Conservation (phyloP, 1,284 basidiomycete species). For the Moesziomyces antarcticus region DNA sequence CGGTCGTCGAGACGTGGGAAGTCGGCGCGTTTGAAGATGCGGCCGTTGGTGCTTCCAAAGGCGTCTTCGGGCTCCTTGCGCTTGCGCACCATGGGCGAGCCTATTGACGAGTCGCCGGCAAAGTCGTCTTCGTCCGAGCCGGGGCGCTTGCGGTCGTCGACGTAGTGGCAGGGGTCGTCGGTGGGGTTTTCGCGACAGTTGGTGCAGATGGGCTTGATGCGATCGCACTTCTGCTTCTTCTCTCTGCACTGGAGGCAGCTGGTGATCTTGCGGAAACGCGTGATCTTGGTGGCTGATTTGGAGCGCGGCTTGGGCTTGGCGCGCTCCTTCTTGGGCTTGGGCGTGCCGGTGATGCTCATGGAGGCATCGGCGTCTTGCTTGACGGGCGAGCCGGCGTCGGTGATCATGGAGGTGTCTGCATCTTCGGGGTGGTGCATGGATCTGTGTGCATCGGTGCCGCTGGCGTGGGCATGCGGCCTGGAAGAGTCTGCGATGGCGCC, state of each 20-base stretch:
- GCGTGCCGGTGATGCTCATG: constrained; percentile 25
- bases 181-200: constrained; percentile 53
- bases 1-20: constrained; percentile 41
- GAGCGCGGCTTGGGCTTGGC: constrained; percentile 53
- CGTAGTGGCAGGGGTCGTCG: constrained; percentile 52
- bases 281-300: constrained; percentile 58
- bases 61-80: constrained; percentile 41
- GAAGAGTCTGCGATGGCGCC: constrained; percentile 16
- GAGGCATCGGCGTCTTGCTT: constrained; percentile 25
- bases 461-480: neutral
- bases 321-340: constrained; percentile 49
- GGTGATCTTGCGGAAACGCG: constrained; percentile 59
- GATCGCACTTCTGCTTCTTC: constrained; percentile 63
- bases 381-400: constrained; percentile 23
- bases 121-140: constrained; percentile 42
- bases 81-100: constrained; percentile 45
- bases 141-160: constrained; percentile 48
- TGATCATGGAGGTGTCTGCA: constrained; percentile 40
- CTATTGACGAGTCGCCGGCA: constrained; percentile 38
- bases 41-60: constrained; percentile 10
- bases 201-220: constrained; percentile 56
- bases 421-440: constrained; percentile 28
- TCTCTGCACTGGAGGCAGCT: constrained; percentile 59
- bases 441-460: constrained; percentile 12
- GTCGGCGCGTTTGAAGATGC: constrained; percentile 39